Base-by-base conservation (phyloP, 2,329 filamentous ascomycete species). In the Trichothecium roseum region DNA sequence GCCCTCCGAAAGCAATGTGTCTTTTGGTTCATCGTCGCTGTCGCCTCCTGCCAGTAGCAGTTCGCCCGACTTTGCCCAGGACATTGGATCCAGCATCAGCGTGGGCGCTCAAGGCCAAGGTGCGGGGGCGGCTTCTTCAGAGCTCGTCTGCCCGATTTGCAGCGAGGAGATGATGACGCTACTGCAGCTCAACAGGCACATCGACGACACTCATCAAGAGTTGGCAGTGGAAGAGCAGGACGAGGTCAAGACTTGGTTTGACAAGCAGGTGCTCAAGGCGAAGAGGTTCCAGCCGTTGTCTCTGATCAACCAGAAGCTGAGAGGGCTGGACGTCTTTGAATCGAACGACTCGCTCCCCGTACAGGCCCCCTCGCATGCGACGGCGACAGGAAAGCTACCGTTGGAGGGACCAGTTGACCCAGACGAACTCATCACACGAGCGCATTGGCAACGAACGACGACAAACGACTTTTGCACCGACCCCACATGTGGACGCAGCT, bases 81-180 rank as follows among this genome's bases (percentile, higher is more conserved):
- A 94, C 52, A 72, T 95, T 36, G 74, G 76, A 27, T 84, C 86
- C 37, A 82, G 84, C 51, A 81, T 95, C 48, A 87, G 82, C 37
- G 62, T 91, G 15, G 68, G 62, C 16, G 60, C 62, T 8, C 64
- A 69, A 14, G 66, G 70, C 35, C 67, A 69, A 65, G 41, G 69
- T 70, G 43, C 68, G 63, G 33, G 70, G 10, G 43, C 50, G 8
- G 47, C 54, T 40, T 40, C 75, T 35, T 74, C 74, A 44, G 74
- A 74, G 56, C 76, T 98, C 40, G 77, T 89, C 37, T 98, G 91
- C 57, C 91, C 91, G n/a, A 98, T 98, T 54, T 98, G 91, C 60
- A 87, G 80, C 48, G 93, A 96, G 62, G 88, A 95, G 59, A 98
- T 98, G 91, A 87, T 91, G 64, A 96, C 91, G 12, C 64, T 98